phyloP scores from a whole-genome alignment of 2,329 filamentous ascomycete genomes.

The Colletotrichum endophyticum region DNA sequence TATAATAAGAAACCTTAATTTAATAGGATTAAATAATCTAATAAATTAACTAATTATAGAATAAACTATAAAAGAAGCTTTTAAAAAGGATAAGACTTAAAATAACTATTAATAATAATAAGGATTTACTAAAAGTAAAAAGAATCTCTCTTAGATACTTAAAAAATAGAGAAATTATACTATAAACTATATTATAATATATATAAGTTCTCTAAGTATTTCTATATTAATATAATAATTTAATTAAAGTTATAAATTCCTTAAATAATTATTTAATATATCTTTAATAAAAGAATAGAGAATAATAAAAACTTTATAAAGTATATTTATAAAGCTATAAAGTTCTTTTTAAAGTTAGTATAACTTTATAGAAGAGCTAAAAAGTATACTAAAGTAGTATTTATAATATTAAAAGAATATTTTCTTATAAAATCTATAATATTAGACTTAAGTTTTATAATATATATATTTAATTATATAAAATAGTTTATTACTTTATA shows the following conservation, averaged over 20 bases:
- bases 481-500: background rate
- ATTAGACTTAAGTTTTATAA: background rate
- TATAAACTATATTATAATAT: background rate
- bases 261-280: background rate
- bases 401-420: background rate
- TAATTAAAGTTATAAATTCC: accelerated
- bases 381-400: background rate
- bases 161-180: background rate
- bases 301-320: background rate
- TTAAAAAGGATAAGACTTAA: background rate
- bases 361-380: background rate
- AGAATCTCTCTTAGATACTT: background rate
- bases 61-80: background rate
- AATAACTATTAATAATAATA: background rate
- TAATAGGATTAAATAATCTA: background rate
- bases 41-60: background rate
- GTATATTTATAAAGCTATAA: background rate
- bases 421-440: background rate
- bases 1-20: background rate
- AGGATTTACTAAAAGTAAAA: background rate
- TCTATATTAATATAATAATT: background rate
- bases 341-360: accelerated
- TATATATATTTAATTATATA: background rate
- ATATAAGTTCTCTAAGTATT: background rate
- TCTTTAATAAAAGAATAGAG: background rate